A percentile compares a stretch with the other conserved stretches of the same genome.
Conservation (phyloP, 2,329 filamentous ascomycete genomes). For the Nannizziopsis arthrosporioides region DNA sequence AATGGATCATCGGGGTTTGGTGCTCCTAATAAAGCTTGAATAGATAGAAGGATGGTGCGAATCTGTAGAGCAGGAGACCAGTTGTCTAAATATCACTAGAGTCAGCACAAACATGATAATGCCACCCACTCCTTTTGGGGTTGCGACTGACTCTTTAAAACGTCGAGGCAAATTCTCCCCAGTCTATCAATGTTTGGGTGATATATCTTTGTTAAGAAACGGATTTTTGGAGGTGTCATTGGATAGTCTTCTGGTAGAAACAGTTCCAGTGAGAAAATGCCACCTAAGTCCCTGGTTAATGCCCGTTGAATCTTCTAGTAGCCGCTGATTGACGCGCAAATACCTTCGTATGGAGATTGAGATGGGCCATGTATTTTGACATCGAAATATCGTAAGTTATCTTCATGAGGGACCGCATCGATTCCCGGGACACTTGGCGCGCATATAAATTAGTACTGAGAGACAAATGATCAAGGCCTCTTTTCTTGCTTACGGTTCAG, state of each 20-base stretch:
- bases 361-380: conserved; percentile 89
- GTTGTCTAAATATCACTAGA: conserved; percentile 53
- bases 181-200: conserved; percentile 98
- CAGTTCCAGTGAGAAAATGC: conserved; percentile 91
- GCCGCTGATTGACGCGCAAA: not conserved
- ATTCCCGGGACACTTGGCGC: conserved; percentile 74
- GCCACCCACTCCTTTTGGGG: not conserved
- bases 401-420: conserved; percentile 87
- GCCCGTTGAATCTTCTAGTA: not conserved
- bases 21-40: conserved; percentile 88
- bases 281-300: conserved; percentile 38
- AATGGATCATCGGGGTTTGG: conserved; percentile 98
- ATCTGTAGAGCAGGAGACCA: conserved; percentile 98
- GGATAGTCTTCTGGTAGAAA: conserved; percentile 98
- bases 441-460: conserved; percentile 3
- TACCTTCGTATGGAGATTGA: conserved; percentile 91
- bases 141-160: conserved; percentile 68
- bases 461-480: not conserved
- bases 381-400: conserved; percentile 96
- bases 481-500: conserved; percentile 63
- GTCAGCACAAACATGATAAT: conserved; percentile 8
- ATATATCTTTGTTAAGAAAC: conserved; percentile 97
- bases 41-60: conserved; percentile 94
- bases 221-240: conserved; percentile 97
- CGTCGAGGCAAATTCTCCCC: conserved; percentile 91